Conservation (phyloP, 495 filamentous ascomycete species). For the Entonaema liquescens region DNA sequence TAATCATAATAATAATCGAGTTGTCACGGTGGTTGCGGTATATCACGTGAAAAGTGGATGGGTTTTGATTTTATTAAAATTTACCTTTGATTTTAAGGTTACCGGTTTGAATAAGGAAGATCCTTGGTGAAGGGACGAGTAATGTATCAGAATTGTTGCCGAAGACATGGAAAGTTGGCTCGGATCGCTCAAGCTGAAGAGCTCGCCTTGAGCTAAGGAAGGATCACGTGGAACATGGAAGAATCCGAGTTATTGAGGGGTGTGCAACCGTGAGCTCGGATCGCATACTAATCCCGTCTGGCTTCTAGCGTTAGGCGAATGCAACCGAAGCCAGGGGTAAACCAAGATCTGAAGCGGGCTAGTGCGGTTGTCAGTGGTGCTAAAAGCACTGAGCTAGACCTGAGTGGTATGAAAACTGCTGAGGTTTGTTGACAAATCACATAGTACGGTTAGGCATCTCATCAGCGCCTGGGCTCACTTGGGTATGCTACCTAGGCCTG, state of each 20-base stretch:
- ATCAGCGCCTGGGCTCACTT: not conserved
- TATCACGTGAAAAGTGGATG: no score
- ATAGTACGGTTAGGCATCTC: constrained; percentile 2
- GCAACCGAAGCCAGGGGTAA: constrained; percentile 40
- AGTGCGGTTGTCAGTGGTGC: not conserved
- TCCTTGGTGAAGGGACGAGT: not conserved
- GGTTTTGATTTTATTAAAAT: no score
- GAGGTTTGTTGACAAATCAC: not conserved
- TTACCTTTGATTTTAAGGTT: no score
- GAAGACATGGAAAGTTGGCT: not conserved
- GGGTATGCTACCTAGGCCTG: no score
- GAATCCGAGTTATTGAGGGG: constrained; percentile 1
- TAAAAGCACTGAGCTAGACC: not conserved
- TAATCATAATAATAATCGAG: no score
- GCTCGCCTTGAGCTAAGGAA: not conserved
- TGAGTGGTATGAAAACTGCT: not conserved
- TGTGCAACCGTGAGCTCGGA: constrained; percentile 29
- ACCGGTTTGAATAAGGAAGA: not conserved
- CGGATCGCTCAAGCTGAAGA: constrained; percentile 20
- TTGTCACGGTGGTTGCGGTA: no score
- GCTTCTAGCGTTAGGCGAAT: constrained; percentile 25
- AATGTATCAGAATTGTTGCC: not conserved
- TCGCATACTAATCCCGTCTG: constrained; percentile 28
- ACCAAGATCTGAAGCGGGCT: constrained; percentile 33
- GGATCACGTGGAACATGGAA: constrained; percentile 21